Base-by-base conservation (phyloP, 805 yeast species). In the Maudiozyma turicensis region DNA sequence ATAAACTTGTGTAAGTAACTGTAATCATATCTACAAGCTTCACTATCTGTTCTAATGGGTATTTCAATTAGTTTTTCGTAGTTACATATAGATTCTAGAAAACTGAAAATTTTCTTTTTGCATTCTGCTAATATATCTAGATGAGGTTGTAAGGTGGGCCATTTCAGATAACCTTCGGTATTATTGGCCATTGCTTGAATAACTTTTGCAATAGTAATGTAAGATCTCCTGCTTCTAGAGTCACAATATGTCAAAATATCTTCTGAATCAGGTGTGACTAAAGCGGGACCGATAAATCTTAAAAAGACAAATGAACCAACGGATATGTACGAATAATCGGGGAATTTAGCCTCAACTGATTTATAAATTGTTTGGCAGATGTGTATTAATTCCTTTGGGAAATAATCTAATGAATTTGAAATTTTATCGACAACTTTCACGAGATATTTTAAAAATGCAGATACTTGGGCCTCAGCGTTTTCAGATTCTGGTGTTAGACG, bases 171-270 rank as follows among this genome's bases (percentile, higher is more conserved):
- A 3, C 72, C 70, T 6, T 85, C 70, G 0, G 91, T 75, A 34
- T 87, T 90, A 63, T 89, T 90, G 1, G 95, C 95, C 71, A 88
- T 78, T 54, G 81, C 78, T 66, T 90, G 97, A 30, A 90, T 67
- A 11, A 84, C 81, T 56, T 86, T 85, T 1, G 95, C 95, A 32
- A 89, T 64, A 50, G 86, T 80, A 54, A 89, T 78, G 48, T 85
- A 74, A 0, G 85, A 78, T 55, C 93, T 74, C 53, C 86, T 72
- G 2, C 72, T 69, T 29, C 59, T 62, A 13, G 64, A 54, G 46
- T 67, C 68, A 13, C 76, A 57, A 61, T 72, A 55, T 13, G 60
- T 62, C 30, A 65, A 59, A 39, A 69, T 59, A 41, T 59, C 59
- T 52, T 72, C 71, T 9, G 67, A 50, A 50, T 86, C 95, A 0